phyloP scores from a whole-genome alignment of 2,329 filamentous ascomycete genomes.

The Ophiostoma tasmaniense region DNA sequence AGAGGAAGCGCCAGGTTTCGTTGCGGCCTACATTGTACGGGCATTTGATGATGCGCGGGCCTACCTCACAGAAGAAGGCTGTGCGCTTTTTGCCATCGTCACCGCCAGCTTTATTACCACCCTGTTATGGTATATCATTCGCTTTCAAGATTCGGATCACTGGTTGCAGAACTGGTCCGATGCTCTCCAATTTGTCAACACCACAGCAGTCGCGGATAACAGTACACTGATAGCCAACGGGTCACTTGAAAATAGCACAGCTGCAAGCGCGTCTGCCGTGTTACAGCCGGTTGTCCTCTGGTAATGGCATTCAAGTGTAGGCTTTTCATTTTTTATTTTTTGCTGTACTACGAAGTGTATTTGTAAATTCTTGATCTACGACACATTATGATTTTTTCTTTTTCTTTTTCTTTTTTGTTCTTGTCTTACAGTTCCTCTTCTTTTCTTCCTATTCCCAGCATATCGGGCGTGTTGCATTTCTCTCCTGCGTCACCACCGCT shows the following conservation, averaged over 20 bases:
- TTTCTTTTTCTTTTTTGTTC: neutral
- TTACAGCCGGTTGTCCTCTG: neutral
- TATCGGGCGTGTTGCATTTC: neutral
- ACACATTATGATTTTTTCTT: neutral
- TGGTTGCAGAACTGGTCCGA: constrained; percentile 16
- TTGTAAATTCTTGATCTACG: neutral
- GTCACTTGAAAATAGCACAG: neutral
- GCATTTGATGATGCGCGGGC: neutral
- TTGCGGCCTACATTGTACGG: neutral
- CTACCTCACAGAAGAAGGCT: neutral
- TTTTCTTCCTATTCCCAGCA: neutral
- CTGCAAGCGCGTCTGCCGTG: neutral
- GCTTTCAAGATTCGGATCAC: constrained; percentile 10
- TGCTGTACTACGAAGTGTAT: neutral
- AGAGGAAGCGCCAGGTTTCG: neutral
- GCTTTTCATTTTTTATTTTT: neutral
- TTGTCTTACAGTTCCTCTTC: neutral
- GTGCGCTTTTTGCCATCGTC: neutral
- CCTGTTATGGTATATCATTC: constrained; percentile 10
- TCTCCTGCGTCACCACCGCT: neutral
- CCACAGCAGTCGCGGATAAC: neutral
- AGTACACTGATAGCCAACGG: neutral
- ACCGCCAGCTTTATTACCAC: neutral
- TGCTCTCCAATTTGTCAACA: neutral
- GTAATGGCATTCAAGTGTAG: neutral